Conservation (phyloP, 306 rosid species). For the Sicyos edulis region DNA sequence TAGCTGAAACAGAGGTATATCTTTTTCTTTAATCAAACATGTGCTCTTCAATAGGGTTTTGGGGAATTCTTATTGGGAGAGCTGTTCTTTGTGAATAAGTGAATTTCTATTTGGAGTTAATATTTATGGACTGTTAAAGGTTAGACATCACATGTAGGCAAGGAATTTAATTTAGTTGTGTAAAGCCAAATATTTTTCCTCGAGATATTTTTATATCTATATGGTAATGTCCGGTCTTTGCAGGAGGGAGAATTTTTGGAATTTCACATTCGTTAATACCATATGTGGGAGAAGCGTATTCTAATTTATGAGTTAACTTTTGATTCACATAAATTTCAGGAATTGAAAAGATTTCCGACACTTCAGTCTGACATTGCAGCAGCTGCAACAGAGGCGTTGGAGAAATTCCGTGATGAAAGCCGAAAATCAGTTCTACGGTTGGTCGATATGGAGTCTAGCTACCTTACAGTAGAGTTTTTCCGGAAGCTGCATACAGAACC, state of each 20-base stretch:
- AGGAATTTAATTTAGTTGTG: neutral
- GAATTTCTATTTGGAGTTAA: neutral
- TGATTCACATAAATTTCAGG: conserved; percentile 45
- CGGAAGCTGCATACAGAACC: conserved; percentile 74
- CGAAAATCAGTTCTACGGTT: conserved; percentile 73
- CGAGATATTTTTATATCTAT: neutral
- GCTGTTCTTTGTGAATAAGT: neutral
- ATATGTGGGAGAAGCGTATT: neutral
- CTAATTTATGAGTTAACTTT: neutral
- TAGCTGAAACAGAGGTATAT: conserved; percentile 81
- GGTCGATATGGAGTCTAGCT: conserved; percentile 98
- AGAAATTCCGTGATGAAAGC: conserved; percentile 88
- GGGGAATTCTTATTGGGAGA: neutral
- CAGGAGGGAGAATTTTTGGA: neutral
- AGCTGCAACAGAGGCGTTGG: conserved; percentile 78
- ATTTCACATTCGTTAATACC: conserved; percentile 3
- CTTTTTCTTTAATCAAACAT: neutral
- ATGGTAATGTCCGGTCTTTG: neutral
- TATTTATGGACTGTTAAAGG: neutral
- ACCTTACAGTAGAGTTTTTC: conserved; percentile 87
- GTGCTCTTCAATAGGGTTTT: neutral
- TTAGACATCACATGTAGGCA: neutral
- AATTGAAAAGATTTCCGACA: conserved; percentile 89
- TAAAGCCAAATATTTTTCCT: neutral
- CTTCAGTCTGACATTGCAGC: conserved; percentile 77